Conservation (phyloP, 1,284 basidiomycete species). For the Rugosomyces carneus region DNA sequence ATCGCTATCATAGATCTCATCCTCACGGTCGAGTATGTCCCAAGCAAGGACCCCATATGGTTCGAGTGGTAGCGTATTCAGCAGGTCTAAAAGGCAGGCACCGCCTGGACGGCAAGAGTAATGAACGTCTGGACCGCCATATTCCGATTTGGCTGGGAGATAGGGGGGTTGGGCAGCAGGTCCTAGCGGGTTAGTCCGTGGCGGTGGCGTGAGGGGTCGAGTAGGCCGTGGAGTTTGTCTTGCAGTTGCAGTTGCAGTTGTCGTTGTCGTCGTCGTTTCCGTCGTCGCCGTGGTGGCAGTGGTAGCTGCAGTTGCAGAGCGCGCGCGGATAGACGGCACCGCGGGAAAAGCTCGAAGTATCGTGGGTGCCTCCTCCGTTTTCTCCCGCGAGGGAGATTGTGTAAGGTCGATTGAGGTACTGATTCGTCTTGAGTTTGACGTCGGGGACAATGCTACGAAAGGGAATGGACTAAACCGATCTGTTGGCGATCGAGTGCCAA, state of each 20-base stretch:
- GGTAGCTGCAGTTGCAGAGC: slow-evolving; percentile 9
- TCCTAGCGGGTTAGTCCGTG: slow-evolving; percentile 38
- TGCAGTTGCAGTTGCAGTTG: slow-evolving; percentile 1
- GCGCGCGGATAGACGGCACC: slow-evolving; percentile 1
- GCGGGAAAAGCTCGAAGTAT: background rate
- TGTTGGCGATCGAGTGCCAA: background rate
- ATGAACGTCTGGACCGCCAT: slow-evolving; percentile 35
- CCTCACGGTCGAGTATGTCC: slow-evolving; percentile 62
- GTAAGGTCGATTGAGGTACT: background rate
- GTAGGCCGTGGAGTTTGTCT: slow-evolving; percentile 16
- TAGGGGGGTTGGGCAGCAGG: slow-evolving; percentile 49
- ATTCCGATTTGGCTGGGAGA: slow-evolving; percentile 40
- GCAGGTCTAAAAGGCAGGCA: slow-evolving; percentile 54
- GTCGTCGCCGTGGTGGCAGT: slow-evolving; percentile 7
- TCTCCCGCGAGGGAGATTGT: slow-evolving; percentile 6
- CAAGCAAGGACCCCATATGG: slow-evolving; percentile 59
- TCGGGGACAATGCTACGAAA: slow-evolving; percentile 19
- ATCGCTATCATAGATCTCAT: slow-evolving; percentile 63
- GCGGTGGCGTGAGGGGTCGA: slow-evolving; percentile 37
- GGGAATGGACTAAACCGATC: slow-evolving; percentile 15
- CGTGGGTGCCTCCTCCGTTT: background rate
- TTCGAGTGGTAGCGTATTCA: slow-evolving; percentile 51
- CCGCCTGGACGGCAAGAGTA: slow-evolving; percentile 64
- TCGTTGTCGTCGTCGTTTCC: slow-evolving; percentile 11
- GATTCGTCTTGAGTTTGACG: background rate